Evolutionary conservation across 169 alveolate species (phyloP), one percentile per base, ranked within the genome.

Genomic region (Hammondia hammondi): DNA sequence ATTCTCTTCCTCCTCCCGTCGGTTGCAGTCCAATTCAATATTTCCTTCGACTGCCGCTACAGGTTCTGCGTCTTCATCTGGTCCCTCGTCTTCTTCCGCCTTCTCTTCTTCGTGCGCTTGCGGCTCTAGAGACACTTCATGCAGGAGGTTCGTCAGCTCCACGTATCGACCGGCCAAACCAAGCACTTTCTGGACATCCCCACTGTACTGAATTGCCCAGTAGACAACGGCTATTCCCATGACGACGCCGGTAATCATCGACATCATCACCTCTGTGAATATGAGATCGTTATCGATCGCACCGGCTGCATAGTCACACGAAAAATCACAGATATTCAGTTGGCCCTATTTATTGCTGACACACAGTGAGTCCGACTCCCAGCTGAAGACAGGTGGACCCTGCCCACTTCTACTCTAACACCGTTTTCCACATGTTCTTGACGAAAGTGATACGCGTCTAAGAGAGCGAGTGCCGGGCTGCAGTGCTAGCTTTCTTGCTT

Each of bases 201-300:
- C 71, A 48, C 90, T 82, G 70, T 82, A 82, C 43, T 82, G 90
- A 12, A 82, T n/a, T 17, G 71, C 57, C 37, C 90, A 82, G 90
- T 43, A 45, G 24, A 45, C 70, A 52, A 82, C 29, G 43, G 35
- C 37, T 5, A 82, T 24, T 17, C 71, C 90, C 17, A 45, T 4
- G 45, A 82, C 72, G 71, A 82, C 39, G 19, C 90, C 90, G 48
- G 32, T 24, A 21, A 77, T 12, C 0, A 77, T 29, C 46, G 87
- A 7, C 27, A 77, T 39, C 24, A 32, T 24, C 56, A 77, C 6
- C 29, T 77, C 48, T 7, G 48, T 32, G 43, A 77, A 14, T 32
- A 39, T 32, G 45, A 19, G 39, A 0, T n/a, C 87, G 48, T n/a
- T 77, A 14, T 77, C 43, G 29, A 77, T 32, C 43, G 87, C 43